Conservation (phyloP, 495 filamentous ascomycete genomes). For the Penicillium soppii region DNA sequence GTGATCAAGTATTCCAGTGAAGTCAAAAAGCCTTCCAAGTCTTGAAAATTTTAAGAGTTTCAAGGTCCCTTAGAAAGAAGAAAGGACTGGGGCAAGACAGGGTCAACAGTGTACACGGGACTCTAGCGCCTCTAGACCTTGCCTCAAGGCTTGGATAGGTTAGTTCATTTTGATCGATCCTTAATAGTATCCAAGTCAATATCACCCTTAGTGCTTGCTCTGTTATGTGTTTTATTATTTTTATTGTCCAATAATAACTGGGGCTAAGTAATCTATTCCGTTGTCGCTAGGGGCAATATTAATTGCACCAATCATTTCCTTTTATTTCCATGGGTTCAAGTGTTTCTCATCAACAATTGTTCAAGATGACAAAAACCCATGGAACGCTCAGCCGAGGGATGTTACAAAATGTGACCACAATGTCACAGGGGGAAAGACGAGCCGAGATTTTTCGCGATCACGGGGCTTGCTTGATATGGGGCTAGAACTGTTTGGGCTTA, state of each 20-base stretch:
- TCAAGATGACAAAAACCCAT: neutral
- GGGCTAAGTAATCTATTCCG: slow-evolving; percentile 1
- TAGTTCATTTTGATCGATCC: neutral
- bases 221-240: no score
- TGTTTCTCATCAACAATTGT: no score
- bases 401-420: neutral
- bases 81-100: neutral
- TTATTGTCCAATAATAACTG: no score
- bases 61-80: neutral
- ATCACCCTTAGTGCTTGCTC: no score
- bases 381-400: neutral
- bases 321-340: neutral
- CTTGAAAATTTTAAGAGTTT: no score
- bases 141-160: neutral
- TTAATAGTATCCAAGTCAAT: neutral
- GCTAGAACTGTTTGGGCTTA: slow-evolving; percentile 1
- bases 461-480: slow-evolving; percentile 10
- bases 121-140: neutral
- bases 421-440: slow-evolving; percentile 6
- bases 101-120: neutral
- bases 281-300: slow-evolving; percentile 22
- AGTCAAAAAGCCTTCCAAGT: no score
- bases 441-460: slow-evolving; percentile 19
- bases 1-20: neutral
- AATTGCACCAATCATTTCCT: neutral